Percentiles rank a stretch among this genome's conserved stretches.
These are phyloP conservation scores for Hippophae rhamnoides DNA, from an alignment of 306 rosid species.

Conservation along the genomic window DNA sequence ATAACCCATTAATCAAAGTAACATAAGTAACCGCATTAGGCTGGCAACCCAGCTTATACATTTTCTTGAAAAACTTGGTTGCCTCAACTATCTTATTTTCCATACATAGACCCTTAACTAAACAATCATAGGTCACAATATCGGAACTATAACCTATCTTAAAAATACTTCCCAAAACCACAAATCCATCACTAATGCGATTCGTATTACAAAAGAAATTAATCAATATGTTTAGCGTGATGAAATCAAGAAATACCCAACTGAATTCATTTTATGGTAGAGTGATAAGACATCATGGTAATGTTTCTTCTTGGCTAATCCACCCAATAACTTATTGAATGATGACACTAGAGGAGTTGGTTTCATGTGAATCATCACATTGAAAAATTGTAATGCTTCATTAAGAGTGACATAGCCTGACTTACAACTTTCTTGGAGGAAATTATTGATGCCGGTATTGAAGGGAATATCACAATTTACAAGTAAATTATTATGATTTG, in stretches of 20 bases:
- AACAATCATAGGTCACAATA: slow-evolving; percentile 22
- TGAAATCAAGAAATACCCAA: slow-evolving; percentile 16
- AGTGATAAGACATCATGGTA: slow-evolving; percentile 14
- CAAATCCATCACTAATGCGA: slow-evolving; percentile 23
- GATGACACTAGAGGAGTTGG: slow-evolving; percentile 31
- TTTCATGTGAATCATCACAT: slow-evolving; percentile 19
- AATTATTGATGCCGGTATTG: too few relatives aligned
- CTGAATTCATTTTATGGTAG: not conserved
- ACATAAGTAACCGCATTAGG: slow-evolving; percentile 28
- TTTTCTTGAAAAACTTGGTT: slow-evolving; percentile 16
- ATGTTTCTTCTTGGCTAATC: slow-evolving; percentile 26
- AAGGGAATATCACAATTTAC: too few relatives aligned
- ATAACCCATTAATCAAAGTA: slow-evolving; percentile 35
- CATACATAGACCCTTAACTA: slow-evolving; percentile 37
- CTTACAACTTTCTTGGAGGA: too few relatives aligned
- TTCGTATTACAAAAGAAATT: slow-evolving; percentile 32
- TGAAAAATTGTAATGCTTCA: too few relatives aligned
- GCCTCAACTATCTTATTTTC: slow-evolving; percentile 32
- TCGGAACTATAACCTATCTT: slow-evolving; percentile 27
- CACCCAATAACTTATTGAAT: slow-evolving; percentile 28
- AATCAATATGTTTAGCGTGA: slow-evolving; percentile 26
- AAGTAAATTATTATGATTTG: too few relatives aligned
- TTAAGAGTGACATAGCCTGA: too few relatives aligned
- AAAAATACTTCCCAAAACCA: slow-evolving; percentile 23
- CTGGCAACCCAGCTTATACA: slow-evolving; percentile 23